Conservation (phyloP, 768 basidiomycete species). For the Lentinula lateritia region DNA sequence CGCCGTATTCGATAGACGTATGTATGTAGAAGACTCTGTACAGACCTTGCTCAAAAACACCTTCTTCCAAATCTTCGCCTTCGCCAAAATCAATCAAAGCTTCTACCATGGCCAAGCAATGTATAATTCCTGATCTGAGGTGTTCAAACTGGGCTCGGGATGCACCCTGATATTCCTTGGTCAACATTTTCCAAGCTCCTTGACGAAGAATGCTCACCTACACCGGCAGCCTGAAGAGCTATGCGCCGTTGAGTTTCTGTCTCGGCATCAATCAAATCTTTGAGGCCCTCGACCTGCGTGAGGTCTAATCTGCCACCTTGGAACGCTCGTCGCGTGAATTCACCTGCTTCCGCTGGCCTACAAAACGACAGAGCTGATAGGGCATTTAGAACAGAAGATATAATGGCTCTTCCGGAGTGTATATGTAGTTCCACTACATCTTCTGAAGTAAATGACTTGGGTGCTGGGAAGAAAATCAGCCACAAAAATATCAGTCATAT, state of each 20-base stretch:
- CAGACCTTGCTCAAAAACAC: slow-evolving; percentile 65
- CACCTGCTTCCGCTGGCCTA: slow-evolving; percentile 80
- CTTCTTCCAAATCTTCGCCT: slow-evolving; percentile 85
- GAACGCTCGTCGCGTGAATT: slow-evolving; percentile 85
- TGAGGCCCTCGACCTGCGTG: slow-evolving; percentile 84
- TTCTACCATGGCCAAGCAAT: slow-evolving; percentile 74
- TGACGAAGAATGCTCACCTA: slow-evolving; percentile 28
- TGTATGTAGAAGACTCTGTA: not conserved
- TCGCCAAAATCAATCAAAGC: slow-evolving; percentile 94
- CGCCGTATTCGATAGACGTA: not conserved
- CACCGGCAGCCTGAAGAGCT: slow-evolving; percentile 65
- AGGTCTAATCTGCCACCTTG: slow-evolving; percentile 77
- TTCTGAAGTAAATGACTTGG: slow-evolving; percentile 79
- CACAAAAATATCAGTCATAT: not conserved
- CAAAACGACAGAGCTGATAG: slow-evolving; percentile 57
- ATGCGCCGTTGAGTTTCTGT: slow-evolving; percentile 76
- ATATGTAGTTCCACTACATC: slow-evolving; percentile 81
- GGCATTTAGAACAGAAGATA: slow-evolving; percentile 62
- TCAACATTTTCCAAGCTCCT: not conserved
- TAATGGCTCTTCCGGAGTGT: slow-evolving; percentile 81
- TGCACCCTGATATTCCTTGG: slow-evolving; percentile 46
- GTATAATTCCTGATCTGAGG: slow-evolving; percentile 61
- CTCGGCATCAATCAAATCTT: slow-evolving; percentile 84
- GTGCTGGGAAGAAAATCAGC: slow-evolving; percentile 35
- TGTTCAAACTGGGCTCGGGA: slow-evolving; percentile 55